Evolutionary conservation across 163 green algal species (phyloP).

Genomic region (Chlorella variabilis): DNA sequence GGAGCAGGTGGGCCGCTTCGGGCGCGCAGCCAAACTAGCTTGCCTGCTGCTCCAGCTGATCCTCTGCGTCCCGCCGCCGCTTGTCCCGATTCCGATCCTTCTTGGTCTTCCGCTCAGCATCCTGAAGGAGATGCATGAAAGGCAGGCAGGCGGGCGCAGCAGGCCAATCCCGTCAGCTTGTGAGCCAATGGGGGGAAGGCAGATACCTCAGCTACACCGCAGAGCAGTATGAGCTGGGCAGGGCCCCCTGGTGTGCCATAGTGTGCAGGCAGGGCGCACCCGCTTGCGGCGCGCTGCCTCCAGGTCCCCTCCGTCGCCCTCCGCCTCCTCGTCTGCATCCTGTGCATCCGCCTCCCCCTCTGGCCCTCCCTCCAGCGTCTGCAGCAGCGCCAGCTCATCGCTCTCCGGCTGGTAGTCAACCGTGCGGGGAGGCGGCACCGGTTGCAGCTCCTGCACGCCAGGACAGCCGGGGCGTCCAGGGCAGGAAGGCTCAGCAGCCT

Average conservation of each 20-base stretch:
- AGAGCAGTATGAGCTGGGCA: too few species aligned
- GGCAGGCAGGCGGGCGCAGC: background rate
- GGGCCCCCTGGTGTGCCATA: too few species aligned
- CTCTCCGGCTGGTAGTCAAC: constrained; percentile 43
- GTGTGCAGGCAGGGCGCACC: constrained; percentile 1
- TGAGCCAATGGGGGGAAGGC: background rate
- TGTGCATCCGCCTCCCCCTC: constrained; percentile 10
- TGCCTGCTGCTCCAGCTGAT: constrained; percentile 11
- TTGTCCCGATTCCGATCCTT: constrained; percentile 51
- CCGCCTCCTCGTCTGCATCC: constrained; percentile 4
- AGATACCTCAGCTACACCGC: too few species aligned
- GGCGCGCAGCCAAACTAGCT: too few species aligned
- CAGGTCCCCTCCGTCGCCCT: background rate
- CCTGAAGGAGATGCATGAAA: constrained; percentile 18
- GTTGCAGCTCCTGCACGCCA: constrained; percentile 39
- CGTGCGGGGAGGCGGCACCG: constrained; percentile 16
- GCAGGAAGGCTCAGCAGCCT: too few species aligned
- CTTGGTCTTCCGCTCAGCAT: constrained; percentile 48
- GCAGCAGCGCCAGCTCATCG: constrained; percentile 57
- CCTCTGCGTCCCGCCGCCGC: constrained; percentile 37
- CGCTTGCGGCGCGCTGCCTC: background rate
- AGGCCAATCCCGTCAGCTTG: too few species aligned
- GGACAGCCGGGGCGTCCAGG: too few species aligned
- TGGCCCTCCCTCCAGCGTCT: constrained; percentile 34
- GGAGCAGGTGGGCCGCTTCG: background rate